phyloP scores from a whole-genome alignment of 805 yeast species.

The Candida ulmi region DNA sequence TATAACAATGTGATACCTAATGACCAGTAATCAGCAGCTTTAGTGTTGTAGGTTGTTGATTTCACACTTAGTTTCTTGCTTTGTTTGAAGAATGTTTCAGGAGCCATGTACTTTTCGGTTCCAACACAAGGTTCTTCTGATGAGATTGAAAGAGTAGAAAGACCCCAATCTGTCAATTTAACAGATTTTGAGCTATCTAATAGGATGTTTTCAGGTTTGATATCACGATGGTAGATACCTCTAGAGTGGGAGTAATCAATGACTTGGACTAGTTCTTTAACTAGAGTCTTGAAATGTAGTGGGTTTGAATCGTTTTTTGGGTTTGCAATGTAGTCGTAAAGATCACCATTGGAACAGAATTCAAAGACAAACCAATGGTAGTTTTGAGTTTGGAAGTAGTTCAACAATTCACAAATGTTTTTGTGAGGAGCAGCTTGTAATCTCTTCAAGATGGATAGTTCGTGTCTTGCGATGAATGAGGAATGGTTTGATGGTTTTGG shows the following conservation, averaged over 20 bases:
- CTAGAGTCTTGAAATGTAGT: slow-evolving; percentile 30
- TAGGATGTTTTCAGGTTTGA: slow-evolving; percentile 68
- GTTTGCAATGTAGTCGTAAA: slow-evolving; percentile 46
- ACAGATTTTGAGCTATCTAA: slow-evolving; percentile 45
- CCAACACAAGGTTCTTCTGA: slow-evolving; percentile 46
- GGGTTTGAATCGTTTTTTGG: slow-evolving; percentile 17
- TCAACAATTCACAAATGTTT: slow-evolving; percentile 53
- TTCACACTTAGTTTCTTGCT: slow-evolving; percentile 2
- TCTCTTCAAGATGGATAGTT: slow-evolving; percentile 34
- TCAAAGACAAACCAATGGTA: slow-evolving; percentile 57
- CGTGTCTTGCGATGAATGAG: slow-evolving; percentile 46
- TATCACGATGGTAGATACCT: slow-evolving; percentile 64
- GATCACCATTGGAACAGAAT: slow-evolving; percentile 60
- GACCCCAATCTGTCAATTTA: slow-evolving; percentile 73
- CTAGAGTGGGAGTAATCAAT: slow-evolving; percentile 48
- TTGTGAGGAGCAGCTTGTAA: slow-evolving; percentile 27
- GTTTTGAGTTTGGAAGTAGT: slow-evolving; percentile 48
- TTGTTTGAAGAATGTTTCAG: slow-evolving; percentile 63
- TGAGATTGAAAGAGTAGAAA: slow-evolving; percentile 38
- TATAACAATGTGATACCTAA: slow-evolving; percentile 77
- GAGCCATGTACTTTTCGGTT: slow-evolving; percentile 89
- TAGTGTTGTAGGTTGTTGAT: slow-evolving; percentile 50
- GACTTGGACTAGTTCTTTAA: slow-evolving; percentile 48
- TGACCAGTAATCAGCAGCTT: slow-evolving; percentile 83
- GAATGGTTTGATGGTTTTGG: slow-evolving; percentile 36